A percentile compares a stretch with the other conserved stretches of the same genome.
phyloP scores from a whole-genome alignment of 805 yeast genomes.

The Cyberlindnera saturnus region DNA sequence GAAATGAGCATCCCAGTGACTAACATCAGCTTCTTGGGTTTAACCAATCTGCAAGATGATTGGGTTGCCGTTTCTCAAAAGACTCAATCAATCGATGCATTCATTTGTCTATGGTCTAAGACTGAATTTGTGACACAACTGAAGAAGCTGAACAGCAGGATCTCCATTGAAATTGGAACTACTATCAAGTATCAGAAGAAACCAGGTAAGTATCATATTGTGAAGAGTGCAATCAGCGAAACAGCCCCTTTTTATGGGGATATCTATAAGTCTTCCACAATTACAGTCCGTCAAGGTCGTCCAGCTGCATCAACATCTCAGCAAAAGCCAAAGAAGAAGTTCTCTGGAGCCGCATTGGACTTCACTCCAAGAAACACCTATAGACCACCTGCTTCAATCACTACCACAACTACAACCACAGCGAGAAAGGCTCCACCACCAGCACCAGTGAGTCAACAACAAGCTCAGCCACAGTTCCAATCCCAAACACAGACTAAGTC shows the following conservation, averaged over 20 bases:
- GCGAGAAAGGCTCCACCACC: constrained; percentile 24
- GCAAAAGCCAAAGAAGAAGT: constrained; percentile 64
- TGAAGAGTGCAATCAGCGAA: constrained; percentile 60
- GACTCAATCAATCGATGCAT: constrained; percentile 57
- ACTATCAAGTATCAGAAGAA: constrained; percentile 83
- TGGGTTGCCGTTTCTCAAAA: constrained; percentile 65
- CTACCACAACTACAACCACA: neutral
- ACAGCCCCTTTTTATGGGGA: constrained; percentile 67
- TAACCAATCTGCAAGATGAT: constrained; percentile 81
- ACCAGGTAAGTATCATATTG: constrained; percentile 70
- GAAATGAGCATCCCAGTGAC: constrained; percentile 61
- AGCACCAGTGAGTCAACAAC: constrained; percentile 21
- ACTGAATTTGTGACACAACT: constrained; percentile 81
- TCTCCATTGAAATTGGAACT: constrained; percentile 62
- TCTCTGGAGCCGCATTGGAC: constrained; percentile 20
- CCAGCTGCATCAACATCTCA: constrained; percentile 69
- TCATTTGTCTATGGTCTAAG: constrained; percentile 77
- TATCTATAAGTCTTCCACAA: constrained; percentile 80
- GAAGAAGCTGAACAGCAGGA: constrained; percentile 50
- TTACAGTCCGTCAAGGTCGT: constrained; percentile 72
- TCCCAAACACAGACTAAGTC: constrained; percentile 4
- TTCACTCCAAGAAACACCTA: constrained; percentile 24
- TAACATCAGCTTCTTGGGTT: constrained; percentile 53
- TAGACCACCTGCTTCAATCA: constrained; percentile 1
- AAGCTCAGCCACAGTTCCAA: constrained; percentile 4